Conservation (phyloP, 2,329 filamentous ascomycete species). For the Colletotrichum tanaceti region DNA sequence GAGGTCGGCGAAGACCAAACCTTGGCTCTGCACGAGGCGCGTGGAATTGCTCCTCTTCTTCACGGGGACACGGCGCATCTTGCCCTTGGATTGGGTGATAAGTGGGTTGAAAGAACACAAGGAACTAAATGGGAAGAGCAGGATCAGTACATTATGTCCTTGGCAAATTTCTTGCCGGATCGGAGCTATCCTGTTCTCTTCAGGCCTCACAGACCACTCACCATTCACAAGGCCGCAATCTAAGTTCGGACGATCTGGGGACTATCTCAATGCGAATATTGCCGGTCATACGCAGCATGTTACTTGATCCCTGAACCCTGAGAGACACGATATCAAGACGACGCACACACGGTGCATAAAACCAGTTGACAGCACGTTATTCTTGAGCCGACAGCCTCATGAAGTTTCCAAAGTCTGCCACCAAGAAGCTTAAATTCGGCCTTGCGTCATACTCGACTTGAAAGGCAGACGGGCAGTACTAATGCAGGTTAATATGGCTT, state of each 20-base stretch:
- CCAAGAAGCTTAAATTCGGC: too few relatives aligned
- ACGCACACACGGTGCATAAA: too few relatives aligned
- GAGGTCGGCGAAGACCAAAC: conserved; percentile 23
- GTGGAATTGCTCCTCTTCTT: conserved; percentile 13
- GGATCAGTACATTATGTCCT: not conserved
- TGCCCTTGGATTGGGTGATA: not conserved
- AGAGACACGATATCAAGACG: too few relatives aligned
- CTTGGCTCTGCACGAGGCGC: conserved; percentile 24
- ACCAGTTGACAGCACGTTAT: too few relatives aligned
- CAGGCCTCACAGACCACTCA: not conserved
- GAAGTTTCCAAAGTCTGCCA: too few relatives aligned
- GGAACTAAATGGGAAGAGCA: not conserved
- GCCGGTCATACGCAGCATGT: not conserved
- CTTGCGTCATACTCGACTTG: too few relatives aligned
- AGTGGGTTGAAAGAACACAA: not conserved
- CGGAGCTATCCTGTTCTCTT: not conserved
- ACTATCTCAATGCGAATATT: not conserved
- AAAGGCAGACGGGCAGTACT: too few relatives aligned
- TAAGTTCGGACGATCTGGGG: not conserved
- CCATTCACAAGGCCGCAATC: not conserved
- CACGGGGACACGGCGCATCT: conserved; percentile 17
- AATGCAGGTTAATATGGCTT: too few relatives aligned
- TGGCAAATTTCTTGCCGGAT: not conserved
- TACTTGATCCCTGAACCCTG: not conserved
- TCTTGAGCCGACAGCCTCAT: too few relatives aligned